phyloP scores from a whole-genome alignment of 495 filamentous ascomycete genomes.

The Talaromyces proteolyticus region DNA sequence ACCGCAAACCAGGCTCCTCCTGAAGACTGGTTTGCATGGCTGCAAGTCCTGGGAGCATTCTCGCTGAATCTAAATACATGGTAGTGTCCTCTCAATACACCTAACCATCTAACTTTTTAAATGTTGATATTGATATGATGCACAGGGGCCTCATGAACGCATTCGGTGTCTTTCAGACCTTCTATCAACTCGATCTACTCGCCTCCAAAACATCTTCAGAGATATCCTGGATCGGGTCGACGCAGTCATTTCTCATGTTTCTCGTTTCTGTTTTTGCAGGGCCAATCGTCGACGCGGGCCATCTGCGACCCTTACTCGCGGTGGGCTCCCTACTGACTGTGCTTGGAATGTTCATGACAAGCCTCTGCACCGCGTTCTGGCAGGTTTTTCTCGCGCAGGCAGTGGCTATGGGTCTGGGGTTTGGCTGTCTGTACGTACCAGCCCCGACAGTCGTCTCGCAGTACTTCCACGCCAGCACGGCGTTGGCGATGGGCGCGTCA shows the following conservation, averaged over 20 bases:
- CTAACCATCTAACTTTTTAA: neutral
- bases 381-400: constrained; percentile 39
- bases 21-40: constrained; percentile 26
- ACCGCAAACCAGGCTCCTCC: too few relatives aligned
- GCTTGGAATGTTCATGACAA: constrained; percentile 72
- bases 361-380: constrained; percentile 36
- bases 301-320: constrained; percentile 45
- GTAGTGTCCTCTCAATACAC: constrained; percentile 22
- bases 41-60: constrained; percentile 49
- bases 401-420: constrained; percentile 42
- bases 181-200: constrained; percentile 27
- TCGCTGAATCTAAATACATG: constrained; percentile 56
- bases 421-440: constrained; percentile 53
- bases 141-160: constrained; percentile 37
- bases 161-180: constrained; percentile 48
- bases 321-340: constrained; percentile 57
- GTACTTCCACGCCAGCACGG: constrained; percentile 66
- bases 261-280: constrained; percentile 53
- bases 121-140: neutral
- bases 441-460: constrained; percentile 52
- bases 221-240: constrained; percentile 16
- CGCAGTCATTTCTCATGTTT: constrained; percentile 1
- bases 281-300: constrained; percentile 69
- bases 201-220: constrained; percentile 16
- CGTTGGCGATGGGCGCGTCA: constrained; percentile 63